A percentile compares a stretch with the other conserved stretches of the same genome.
phyloP scores from a whole-genome alignment of 108 stramenopile genomes.

The Seminavis robusta region DNA sequence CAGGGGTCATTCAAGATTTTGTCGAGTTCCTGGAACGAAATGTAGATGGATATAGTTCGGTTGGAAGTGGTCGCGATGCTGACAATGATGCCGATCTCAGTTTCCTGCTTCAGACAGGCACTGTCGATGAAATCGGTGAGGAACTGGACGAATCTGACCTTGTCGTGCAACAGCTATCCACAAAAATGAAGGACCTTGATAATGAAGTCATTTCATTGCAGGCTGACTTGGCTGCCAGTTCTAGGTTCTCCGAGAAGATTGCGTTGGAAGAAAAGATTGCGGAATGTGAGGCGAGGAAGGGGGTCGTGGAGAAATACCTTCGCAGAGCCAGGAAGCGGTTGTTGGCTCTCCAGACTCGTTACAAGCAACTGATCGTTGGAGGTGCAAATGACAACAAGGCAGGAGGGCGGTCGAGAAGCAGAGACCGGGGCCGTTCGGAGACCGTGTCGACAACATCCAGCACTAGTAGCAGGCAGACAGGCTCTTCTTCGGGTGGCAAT shows the following conservation, averaged over 20 bases:
- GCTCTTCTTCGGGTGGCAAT: constrained; percentile 9
- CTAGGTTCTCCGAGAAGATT: constrained; percentile 56
- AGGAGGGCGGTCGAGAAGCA: neutral
- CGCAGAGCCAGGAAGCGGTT: constrained; percentile 64
- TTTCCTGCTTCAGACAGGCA: constrained; percentile 46
- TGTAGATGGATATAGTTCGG: constrained; percentile 44
- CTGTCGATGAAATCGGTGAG: constrained; percentile 59
- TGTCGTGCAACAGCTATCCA: constrained; percentile 61
- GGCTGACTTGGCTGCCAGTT: constrained; percentile 42
- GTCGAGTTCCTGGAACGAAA: constrained; percentile 79
- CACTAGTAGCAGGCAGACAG: too few relatives aligned
- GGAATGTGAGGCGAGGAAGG: constrained; percentile 68
- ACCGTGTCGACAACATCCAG: constrained; percentile 12
- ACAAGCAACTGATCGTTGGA: constrained; percentile 65
- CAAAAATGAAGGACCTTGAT: constrained; percentile 47
- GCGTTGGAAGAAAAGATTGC: constrained; percentile 59
- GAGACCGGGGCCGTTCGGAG: neutral
- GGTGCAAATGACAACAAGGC: constrained; percentile 29
- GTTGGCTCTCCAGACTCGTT: constrained; percentile 64
- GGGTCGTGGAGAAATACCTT: constrained; percentile 64
- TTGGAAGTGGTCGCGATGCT: neutral
- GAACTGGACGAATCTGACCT: constrained; percentile 83
- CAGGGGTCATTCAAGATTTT: constrained; percentile 63
- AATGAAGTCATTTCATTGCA: constrained; percentile 45
- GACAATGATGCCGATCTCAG: constrained; percentile 59